A percentile compares a stretch with the other conserved stretches of the same genome.
Evolutionary conservation across 164 flowering plant species (phyloP).

Genomic region (Tetrastigma voinierianum): DNA sequence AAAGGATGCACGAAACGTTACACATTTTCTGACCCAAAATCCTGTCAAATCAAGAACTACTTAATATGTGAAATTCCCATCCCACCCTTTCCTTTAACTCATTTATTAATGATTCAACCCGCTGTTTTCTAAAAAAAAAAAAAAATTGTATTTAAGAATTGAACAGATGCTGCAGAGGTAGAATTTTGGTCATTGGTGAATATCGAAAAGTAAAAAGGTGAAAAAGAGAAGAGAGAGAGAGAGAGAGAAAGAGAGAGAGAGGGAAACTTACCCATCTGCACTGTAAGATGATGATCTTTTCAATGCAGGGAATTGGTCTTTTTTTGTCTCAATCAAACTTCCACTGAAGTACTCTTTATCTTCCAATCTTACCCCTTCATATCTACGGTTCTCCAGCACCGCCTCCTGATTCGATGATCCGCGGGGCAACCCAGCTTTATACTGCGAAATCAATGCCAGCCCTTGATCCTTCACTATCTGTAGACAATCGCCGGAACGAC

Average conservation of each 20-base stretch:
- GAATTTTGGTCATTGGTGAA: not conserved
- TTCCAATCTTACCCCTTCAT: constrained; percentile 42
- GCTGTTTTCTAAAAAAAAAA: too few species aligned
- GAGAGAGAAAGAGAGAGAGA: not conserved
- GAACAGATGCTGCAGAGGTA: not conserved
- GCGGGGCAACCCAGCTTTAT: constrained; percentile 51
- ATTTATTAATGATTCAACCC: too few species aligned
- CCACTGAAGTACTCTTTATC: constrained; percentile 95
- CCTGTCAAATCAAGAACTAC: not conserved
- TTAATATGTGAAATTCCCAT: too few species aligned
- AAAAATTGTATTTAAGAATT: too few species aligned
- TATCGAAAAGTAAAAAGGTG: not conserved
- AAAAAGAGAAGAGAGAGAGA: not conserved
- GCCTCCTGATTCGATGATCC: constrained; percentile 30
- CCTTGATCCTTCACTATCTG: constrained; percentile 46
- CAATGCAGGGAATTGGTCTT: constrained; percentile 44
- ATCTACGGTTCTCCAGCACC: constrained; percentile 23
- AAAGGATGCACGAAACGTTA: not conserved
- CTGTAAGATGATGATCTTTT: constrained; percentile 85
- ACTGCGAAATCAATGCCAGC: constrained; percentile 53
- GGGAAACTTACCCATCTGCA: constrained; percentile 59
- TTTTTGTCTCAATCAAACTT: constrained; percentile 78
- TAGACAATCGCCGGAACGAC: constrained; percentile 64
- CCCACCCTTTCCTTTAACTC: too few species aligned
- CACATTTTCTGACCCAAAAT: constrained; percentile 3